Conservation (phyloP, 495 filamentous ascomycete species). For the Lineolata rhizophorae region DNA sequence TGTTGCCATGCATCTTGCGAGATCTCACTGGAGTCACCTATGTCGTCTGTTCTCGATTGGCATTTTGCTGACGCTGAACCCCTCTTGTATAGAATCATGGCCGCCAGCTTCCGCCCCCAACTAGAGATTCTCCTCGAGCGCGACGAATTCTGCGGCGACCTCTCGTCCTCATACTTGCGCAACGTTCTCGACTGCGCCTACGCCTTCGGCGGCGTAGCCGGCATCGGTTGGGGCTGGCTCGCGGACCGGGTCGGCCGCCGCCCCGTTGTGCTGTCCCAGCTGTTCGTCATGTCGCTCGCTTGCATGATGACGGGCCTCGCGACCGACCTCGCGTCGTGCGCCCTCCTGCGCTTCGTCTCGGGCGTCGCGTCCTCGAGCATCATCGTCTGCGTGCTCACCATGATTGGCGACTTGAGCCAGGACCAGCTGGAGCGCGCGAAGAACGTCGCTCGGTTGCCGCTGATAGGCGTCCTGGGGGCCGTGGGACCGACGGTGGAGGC, state of each 20-base stretch:
- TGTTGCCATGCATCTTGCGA: too few relatives aligned
- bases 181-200: constrained; percentile 25
- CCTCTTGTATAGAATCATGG: constrained; percentile 20
- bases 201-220: constrained; percentile 23
- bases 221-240: constrained; percentile 21
- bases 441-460: constrained; percentile 20
- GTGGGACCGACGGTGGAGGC: constrained; percentile 20
- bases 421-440: constrained; percentile 16
- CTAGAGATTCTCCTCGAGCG: constrained; percentile 22
- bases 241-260: constrained; percentile 20
- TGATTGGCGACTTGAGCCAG: constrained; percentile 23
- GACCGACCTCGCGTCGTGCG: constrained; percentile 17
- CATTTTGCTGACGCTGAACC: neutral
- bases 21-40: neutral
- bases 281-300: constrained; percentile 19
- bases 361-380: constrained; percentile 22
- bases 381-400: constrained; percentile 19
- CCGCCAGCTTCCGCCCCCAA: constrained; percentile 22
- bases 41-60: too few relatives aligned
- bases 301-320: constrained; percentile 24
- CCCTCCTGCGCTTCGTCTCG: constrained; percentile 21
- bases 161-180: constrained; percentile 22
- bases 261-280: constrained; percentile 18
- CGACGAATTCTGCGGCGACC: constrained; percentile 19
- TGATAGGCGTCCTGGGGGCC: constrained; percentile 22